These are phyloP conservation scores for Ustilago vetiveriae DNA, from an alignment of 1,284 basidiomycete genomes.

Conservation along the genomic window DNA sequence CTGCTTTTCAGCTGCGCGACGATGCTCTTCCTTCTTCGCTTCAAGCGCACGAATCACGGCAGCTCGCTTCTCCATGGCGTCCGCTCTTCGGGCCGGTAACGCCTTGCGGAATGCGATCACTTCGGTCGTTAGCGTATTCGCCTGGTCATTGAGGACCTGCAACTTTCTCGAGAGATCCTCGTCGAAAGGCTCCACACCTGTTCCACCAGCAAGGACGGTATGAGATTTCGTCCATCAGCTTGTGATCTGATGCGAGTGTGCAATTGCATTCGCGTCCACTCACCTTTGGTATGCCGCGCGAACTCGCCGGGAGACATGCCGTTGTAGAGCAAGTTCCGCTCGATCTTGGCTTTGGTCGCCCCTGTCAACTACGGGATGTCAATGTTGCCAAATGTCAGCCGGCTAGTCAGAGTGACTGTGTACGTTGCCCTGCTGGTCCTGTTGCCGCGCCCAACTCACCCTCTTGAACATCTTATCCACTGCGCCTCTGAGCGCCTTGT, in stretches of 20 bases:
- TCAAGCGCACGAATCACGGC: conserved; percentile 37
- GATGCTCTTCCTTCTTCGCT: conserved; percentile 40
- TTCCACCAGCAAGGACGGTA: background rate
- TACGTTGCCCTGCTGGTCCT: background rate
- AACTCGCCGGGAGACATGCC: conserved; percentile 38
- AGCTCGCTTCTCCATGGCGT: conserved; percentile 39
- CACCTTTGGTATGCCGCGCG: conserved; percentile 41
- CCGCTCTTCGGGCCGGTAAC: conserved; percentile 32
- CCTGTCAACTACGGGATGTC: conserved; percentile 21
- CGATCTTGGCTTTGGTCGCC: conserved; percentile 37
- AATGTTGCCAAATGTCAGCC: too few relatives aligned
- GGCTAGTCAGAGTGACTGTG: background rate
- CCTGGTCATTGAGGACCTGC: conserved; percentile 36
- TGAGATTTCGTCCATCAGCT: background rate
- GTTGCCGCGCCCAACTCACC: conserved; percentile 11
- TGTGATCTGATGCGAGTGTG: too few relatives aligned
- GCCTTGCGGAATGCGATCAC: conserved; percentile 40
- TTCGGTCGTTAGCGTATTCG: conserved; percentile 39
- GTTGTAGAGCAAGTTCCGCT: conserved; percentile 41
- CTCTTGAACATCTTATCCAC: conserved; percentile 37
- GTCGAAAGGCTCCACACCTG: conserved; percentile 43
- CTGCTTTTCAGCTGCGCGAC: conserved; percentile 24
- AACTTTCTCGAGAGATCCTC: conserved; percentile 38
- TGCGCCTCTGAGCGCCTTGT: conserved; percentile 32
- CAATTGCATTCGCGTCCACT: too few relatives aligned